A percentile compares a stretch with the other conserved stretches of the same genome.
Conservation (phyloP, 305 asterid species). For the Stenogyne calaminthoides region DNA sequence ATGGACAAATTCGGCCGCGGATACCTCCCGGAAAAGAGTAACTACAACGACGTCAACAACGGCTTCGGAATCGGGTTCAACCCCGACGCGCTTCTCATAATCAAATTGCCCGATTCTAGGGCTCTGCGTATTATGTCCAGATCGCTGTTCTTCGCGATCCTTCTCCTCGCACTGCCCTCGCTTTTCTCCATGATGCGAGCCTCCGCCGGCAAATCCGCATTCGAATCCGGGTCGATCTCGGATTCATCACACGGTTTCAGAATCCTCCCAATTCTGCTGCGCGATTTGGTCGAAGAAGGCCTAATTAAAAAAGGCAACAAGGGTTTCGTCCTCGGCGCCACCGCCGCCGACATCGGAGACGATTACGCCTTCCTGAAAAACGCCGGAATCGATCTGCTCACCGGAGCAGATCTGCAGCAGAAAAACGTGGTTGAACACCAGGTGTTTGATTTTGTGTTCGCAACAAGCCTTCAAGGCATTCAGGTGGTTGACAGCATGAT, state of each 20-base stretch:
- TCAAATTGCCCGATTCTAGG: conserved; percentile 57
- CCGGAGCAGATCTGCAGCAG: conserved; percentile 32
- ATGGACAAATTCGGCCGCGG: conserved; percentile 43
- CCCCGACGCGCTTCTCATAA: conserved; percentile 41
- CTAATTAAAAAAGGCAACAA: conserved; percentile 60
- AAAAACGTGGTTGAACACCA: conserved; percentile 33
- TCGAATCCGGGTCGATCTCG: conserved; percentile 4
- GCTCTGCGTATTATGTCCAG: conserved; percentile 55
- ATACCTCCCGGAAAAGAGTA: conserved; percentile 26
- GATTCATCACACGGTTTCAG: conserved; percentile 28
- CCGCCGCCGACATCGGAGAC: conserved; percentile 22
- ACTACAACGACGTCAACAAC: conserved; percentile 25
- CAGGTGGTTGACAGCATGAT: conserved; percentile 42
- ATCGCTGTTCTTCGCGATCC: conserved; percentile 55
- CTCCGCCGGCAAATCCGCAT: conserved; percentile 16
- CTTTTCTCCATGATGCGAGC: conserved; percentile 42
- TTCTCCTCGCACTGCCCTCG: conserved; percentile 43
- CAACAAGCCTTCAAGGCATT: conserved; percentile 30
- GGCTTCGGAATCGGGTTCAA: conserved; percentile 34
- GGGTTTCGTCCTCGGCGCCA: conserved; percentile 50
- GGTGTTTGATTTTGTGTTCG: conserved; percentile 57
- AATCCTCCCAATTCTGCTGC: conserved; percentile 44
- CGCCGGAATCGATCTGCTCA: conserved; percentile 43
- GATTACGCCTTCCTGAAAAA: conserved; percentile 39
- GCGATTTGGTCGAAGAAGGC: conserved; percentile 68